Evolutionary conservation across 2,329 filamentous ascomycete genomes (phyloP).

Genomic region (Hypocreales sp.): DNA sequence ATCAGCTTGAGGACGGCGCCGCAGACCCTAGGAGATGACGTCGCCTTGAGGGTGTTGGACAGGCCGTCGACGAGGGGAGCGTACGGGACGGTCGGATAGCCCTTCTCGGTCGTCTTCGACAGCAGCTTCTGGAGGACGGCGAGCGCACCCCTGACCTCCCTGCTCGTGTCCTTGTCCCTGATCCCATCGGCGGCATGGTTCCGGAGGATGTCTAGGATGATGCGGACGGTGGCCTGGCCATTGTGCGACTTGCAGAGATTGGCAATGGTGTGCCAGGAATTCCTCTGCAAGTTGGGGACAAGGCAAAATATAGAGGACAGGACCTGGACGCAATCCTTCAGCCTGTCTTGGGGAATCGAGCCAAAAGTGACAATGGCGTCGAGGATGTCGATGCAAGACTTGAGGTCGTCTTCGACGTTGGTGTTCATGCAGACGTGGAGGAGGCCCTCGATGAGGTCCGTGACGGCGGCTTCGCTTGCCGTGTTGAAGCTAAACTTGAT

Average conservation of each 20-base stretch:
- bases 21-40: constrained; percentile 28
- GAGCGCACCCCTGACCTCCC: constrained; percentile 46
- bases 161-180: constrained; percentile 33
- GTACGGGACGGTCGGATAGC: constrained; percentile 44
- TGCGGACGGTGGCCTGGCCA: constrained; percentile 51
- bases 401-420: constrained; percentile 46
- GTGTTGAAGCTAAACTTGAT: constrained; percentile 64
- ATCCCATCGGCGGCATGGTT: constrained; percentile 28
- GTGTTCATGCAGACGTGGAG: constrained; percentile 55
- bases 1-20: constrained; percentile 33
- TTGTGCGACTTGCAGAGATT: constrained; percentile 62
- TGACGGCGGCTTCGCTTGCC: constrained; percentile 45
- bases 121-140: constrained; percentile 47
- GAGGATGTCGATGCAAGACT: constrained; percentile 50
- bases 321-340: constrained; percentile 53
- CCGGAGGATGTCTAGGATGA: constrained; percentile 46
- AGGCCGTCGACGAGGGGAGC: constrained; percentile 43
- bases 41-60: constrained; percentile 29
- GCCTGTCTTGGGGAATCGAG: constrained; percentile 45
- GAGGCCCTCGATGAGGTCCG: constrained; percentile 43
- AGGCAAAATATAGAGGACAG: constrained; percentile 58
- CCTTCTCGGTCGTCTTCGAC: constrained; percentile 41
- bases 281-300: constrained; percentile 42
- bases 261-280: constrained; percentile 54
- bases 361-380: constrained; percentile 59